These are phyloP conservation scores for Pseudozyma hubeiensis DNA, from an alignment of 1,284 basidiomycete species.

Conservation along the genomic window DNA sequence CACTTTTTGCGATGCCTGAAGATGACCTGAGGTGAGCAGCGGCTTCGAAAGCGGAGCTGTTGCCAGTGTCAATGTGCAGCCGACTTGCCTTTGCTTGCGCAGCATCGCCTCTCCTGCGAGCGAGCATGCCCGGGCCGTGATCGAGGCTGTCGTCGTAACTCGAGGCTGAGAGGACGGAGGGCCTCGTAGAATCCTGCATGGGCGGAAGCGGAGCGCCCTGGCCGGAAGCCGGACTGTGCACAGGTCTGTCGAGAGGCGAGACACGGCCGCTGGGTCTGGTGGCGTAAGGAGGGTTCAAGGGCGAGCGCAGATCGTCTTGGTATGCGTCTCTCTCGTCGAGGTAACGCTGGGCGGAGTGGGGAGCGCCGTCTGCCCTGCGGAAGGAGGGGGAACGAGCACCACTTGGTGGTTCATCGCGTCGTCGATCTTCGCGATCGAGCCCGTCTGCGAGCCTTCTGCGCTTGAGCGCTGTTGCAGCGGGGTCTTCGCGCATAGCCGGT, in stretches of 20 bases:
- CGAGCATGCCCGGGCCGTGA: conserved; percentile 44
- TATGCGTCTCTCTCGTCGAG: conserved; percentile 41
- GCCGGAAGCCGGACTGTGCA: conserved; percentile 31
- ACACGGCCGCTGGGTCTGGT: conserved; percentile 32
- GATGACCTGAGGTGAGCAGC: conserved; percentile 10
- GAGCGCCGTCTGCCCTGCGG: conserved; percentile 28
- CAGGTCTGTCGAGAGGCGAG: conserved; percentile 35
- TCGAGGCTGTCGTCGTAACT: conserved; percentile 42
- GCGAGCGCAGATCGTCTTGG: conserved; percentile 39
- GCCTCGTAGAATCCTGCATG: conserved; percentile 38
- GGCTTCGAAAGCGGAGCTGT: conserved; percentile 24
- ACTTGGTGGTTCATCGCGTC: conserved; percentile 28
- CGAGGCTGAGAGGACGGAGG: conserved; percentile 36
- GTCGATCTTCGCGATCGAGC: conserved; percentile 35
- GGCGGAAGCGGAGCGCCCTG: conserved; percentile 35
- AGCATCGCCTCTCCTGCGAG: conserved; percentile 61
- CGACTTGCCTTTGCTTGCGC: conserved; percentile 62
- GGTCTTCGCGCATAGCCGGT: conserved; percentile 39
- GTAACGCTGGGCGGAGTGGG: conserved; percentile 29
- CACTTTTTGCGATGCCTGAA: conserved; percentile 52
- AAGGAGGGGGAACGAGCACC: conserved; percentile 40
- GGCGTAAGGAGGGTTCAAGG: conserved; percentile 25
- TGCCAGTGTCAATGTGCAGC: conserved; percentile 57
- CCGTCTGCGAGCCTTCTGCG: conserved; percentile 41
- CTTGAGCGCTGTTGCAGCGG: conserved; percentile 30